Conservation (phyloP, 176 grass and related monocot genomes). For the Oryza glaberrima region DNA sequence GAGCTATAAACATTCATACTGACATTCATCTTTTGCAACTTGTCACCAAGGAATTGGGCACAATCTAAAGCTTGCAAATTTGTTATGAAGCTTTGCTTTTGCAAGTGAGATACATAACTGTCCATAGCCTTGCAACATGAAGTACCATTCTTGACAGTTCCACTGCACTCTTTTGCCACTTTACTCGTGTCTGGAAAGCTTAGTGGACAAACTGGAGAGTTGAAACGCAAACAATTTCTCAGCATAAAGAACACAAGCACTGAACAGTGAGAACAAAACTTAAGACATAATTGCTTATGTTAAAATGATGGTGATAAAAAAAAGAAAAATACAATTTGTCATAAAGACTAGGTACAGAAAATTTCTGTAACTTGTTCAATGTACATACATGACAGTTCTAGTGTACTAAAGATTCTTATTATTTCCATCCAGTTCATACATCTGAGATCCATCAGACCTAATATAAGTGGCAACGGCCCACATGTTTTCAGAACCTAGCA, state of each 20-base stretch:
- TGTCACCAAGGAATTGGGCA: slow-evolving; percentile 70
- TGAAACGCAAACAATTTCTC: slow-evolving; percentile 31
- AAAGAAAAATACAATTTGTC: not conserved
- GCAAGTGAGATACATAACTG: slow-evolving; percentile 88
- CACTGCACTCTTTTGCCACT: slow-evolving; percentile 74
- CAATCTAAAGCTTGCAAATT: slow-evolving; percentile 97
- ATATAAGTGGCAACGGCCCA: not conserved
- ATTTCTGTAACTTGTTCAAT: not conserved
- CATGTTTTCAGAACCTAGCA: not conserved
- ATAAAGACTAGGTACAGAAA: slow-evolving; percentile 2
- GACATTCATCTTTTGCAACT: slow-evolving; percentile 94
- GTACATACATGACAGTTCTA: not conserved
- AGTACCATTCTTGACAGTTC: slow-evolving; percentile 60
- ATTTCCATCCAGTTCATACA: not conserved
- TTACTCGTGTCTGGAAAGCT: slow-evolving; percentile 82
- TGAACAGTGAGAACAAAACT: slow-evolving; percentile 20
- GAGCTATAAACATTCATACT: slow-evolving; percentile 76
- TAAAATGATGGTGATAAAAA: not conserved
- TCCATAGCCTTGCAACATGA: slow-evolving; percentile 78
- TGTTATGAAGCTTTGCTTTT: slow-evolving; percentile 99
- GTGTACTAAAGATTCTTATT: not conserved
- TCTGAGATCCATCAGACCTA: slow-evolving; percentile 15
- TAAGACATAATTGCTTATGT: not conserved
- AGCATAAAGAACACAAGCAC: slow-evolving; percentile 16
- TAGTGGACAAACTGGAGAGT: slow-evolving; percentile 76